Evolutionary conservation across 768 basidiomycete species (phyloP).

Genomic region (Trametes punicea): DNA sequence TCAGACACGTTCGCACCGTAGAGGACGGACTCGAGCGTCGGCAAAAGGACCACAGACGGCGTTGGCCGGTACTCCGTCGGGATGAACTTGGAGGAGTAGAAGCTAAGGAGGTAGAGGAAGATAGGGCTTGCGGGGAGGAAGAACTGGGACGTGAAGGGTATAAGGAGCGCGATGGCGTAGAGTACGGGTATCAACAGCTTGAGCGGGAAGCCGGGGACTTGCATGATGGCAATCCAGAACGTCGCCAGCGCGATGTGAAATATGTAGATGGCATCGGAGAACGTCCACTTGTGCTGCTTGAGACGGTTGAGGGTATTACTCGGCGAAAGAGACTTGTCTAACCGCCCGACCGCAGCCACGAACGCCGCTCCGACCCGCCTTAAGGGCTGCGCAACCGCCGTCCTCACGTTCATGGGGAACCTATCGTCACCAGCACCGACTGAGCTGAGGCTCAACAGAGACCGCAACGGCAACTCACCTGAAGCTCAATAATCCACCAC

Average conservation of each 20-base stretch:
- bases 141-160: conserved; percentile 89
- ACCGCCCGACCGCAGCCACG: conserved; percentile 54
- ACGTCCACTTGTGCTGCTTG: conserved; percentile 51
- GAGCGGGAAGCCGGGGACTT: conserved; percentile 60
- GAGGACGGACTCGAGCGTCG: conserved; percentile 90
- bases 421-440: not conserved
- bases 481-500: not conserved
- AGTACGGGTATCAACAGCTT: conserved; percentile 77
- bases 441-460: not conserved
- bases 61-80: conserved; percentile 70
- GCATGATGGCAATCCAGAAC: conserved; percentile 76
- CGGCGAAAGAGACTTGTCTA: conserved; percentile 79
- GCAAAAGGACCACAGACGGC: conserved; percentile 89
- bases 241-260: conserved; percentile 58
- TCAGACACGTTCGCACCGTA: conserved; percentile 99
- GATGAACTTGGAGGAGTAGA: conserved; percentile 85
- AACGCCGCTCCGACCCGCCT: conserved; percentile 26
- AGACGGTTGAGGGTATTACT: conserved; percentile 59
- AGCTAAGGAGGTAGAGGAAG: conserved; percentile 82
- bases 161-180: conserved; percentile 63
- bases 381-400: conserved; percentile 14
- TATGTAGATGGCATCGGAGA: conserved; percentile 59
- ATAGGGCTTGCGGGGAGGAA: conserved; percentile 86
- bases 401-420: not conserved
- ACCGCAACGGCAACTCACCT: not conserved